phyloP scores from a whole-genome alignment of 139 green algal genomes.

The Eudorina sp. region DNA sequence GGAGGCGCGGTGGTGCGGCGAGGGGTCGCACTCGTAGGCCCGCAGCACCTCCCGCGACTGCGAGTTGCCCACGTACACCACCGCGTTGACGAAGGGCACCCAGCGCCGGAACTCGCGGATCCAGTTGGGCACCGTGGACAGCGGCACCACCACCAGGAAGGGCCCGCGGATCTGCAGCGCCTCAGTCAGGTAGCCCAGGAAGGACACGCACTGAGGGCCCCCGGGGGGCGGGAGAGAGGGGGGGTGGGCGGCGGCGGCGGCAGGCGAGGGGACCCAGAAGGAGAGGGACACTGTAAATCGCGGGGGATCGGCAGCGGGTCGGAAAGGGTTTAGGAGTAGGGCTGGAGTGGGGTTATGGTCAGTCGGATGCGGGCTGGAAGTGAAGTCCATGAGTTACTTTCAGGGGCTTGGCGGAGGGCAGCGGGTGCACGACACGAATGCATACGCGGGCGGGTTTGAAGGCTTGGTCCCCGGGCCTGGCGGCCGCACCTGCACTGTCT shows the following conservation, averaged over 20 bases:
- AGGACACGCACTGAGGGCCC: conserved; percentile 81
- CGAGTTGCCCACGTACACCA: conserved; percentile 94
- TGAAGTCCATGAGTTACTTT: too few species aligned
- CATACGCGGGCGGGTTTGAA: too few species aligned
- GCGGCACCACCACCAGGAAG: conserved; percentile 92
- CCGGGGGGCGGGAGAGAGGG: background rate
- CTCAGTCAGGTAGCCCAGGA: conserved; percentile 75
- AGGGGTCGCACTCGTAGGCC: conserved; percentile 70
- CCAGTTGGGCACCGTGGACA: conserved; percentile 94
- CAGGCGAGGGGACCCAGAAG: background rate
- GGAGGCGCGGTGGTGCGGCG: conserved; percentile 49
- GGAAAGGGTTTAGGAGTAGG: too few species aligned
- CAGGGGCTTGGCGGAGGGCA: too few species aligned
- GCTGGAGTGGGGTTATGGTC: too few species aligned
- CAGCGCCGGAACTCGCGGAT: conserved; percentile 90
- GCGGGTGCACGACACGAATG: too few species aligned
- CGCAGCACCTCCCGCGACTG: conserved; percentile 65
- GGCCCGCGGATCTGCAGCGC: conserved; percentile 77
- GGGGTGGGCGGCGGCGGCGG: background rate
- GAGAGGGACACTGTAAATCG: too few species aligned
- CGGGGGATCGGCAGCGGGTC: too few species aligned
- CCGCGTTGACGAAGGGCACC: conserved; percentile 75
- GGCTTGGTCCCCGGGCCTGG: conserved; percentile 7
- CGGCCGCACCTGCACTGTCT: conserved; percentile 62
- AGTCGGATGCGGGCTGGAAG: too few species aligned